A percentile compares a stretch with the other conserved stretches of the same genome.
Conservation (phyloP, 2,329 filamentous ascomycete genomes). For the Fusarium setosum region DNA sequence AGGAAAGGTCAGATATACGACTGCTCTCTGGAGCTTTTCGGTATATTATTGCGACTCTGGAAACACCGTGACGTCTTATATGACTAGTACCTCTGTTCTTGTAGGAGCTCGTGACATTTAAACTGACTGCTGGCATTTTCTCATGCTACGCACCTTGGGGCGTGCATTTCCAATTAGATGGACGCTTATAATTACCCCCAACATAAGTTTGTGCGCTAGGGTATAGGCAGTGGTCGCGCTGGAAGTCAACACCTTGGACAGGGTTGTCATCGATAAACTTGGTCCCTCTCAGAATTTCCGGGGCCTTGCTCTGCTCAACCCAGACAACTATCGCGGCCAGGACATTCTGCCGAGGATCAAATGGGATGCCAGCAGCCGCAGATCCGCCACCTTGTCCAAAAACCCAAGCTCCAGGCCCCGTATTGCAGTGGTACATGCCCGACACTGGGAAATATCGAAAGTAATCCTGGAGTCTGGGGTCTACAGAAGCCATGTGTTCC, state of each 20-base stretch:
- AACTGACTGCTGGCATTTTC: no score
- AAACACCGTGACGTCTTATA: no score
- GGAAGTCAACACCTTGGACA: slow-evolving; percentile 9
- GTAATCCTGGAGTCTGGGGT: slow-evolving; percentile 54
- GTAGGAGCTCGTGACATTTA: no score
- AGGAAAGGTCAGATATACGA: no score
- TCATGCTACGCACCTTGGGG: no score
- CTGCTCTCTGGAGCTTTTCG: no score
- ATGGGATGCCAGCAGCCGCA: slow-evolving; percentile 22
- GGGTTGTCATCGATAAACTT: slow-evolving; percentile 36
- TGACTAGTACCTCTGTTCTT: no score
- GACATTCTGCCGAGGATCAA: slow-evolving; percentile 55
- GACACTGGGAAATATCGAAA: slow-evolving; percentile 66
- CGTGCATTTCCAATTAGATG: slow-evolving; percentile 7
- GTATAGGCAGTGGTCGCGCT: slow-evolving; percentile 20
- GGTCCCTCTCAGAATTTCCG: slow-evolving; percentile 52
- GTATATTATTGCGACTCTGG: no score
- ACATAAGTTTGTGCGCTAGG: slow-evolving; percentile 17
- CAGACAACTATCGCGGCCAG: slow-evolving; percentile 60
- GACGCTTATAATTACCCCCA: neutral
- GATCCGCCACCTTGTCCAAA: slow-evolving; percentile 41
- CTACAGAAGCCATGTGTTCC: slow-evolving; percentile 38
- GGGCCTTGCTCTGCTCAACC: slow-evolving; percentile 57
- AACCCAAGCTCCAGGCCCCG: slow-evolving; percentile 57
- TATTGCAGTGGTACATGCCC: slow-evolving; percentile 60